Conservation (phyloP, 805 yeast species). For the Isabelozyma gotoi region DNA sequence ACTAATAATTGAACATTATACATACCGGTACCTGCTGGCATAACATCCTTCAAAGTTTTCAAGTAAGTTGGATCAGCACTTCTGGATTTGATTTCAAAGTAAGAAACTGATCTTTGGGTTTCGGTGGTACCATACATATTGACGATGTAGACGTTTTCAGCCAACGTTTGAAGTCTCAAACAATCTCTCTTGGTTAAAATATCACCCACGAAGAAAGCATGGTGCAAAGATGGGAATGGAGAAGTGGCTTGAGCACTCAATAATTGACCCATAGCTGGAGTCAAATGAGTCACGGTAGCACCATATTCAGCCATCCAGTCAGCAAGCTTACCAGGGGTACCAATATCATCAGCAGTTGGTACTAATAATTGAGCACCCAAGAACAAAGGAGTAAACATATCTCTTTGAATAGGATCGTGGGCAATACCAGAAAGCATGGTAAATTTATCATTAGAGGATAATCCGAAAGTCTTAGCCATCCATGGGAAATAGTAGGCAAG, state of each 20-base stretch:
- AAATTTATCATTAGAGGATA: constrained; percentile 79
- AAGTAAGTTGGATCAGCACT: constrained; percentile 68
- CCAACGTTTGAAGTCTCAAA: constrained; percentile 85
- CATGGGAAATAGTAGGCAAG: constrained; percentile 97
- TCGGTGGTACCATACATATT: constrained; percentile 99
- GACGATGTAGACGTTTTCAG: constrained; percentile 84
- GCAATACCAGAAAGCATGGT: constrained; percentile 99
- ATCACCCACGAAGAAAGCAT: constrained; percentile 98
- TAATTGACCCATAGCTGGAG: constrained; percentile 99
- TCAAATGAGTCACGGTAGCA: constrained; percentile 94
- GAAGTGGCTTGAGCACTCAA: constrained; percentile 93
- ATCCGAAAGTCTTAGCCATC: constrained; percentile 88
- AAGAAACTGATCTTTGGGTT: constrained; percentile 97
- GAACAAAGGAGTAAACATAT: constrained; percentile 96
- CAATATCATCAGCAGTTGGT: constrained; percentile 96
- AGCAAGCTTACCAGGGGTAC: constrained; percentile 96
- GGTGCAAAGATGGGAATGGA: constrained; percentile 81
- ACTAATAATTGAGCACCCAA: constrained; percentile 91
- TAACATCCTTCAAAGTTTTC: constrained; percentile 84
- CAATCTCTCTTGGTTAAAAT: constrained; percentile 97
- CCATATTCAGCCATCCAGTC: constrained; percentile 93
- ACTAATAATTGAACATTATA: constrained; percentile 88
- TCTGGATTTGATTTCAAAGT: constrained; percentile 81
- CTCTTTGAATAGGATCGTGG: constrained; percentile 99
- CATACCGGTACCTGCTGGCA: constrained; percentile 99